Evolutionary conservation across 2,329 filamentous ascomycete species (phyloP), one percentile per base, ranked within the genome.

Genomic region (Conoideocrella luteorostrata): DNA sequence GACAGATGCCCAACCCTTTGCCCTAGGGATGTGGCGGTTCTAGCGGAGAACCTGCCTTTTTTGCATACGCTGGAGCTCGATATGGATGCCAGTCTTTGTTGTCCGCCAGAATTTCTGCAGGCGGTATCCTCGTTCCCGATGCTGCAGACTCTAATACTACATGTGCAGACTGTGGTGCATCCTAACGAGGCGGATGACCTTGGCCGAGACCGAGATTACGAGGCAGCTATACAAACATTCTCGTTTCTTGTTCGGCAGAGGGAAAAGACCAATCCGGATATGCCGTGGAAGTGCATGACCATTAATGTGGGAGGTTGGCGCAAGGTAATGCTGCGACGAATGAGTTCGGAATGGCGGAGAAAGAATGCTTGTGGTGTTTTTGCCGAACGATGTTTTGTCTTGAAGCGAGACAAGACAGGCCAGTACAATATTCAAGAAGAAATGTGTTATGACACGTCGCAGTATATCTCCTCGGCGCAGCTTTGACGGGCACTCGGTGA

Each of bases 271-370:
- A 37, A 44, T 2, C 40, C 46, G 7, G 41, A 43, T 5, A 38
- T 51, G 2, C 52, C 58, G 2, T 74, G 67, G 68, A 62, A 55
- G 39, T 55, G 54, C 23, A 61, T 74, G 41, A 66, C 62, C n/a
- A 57, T 74, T 45, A 73, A 71, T 24, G 64, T 74, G 2, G 71
- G 71, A 5, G 71, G 69, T 7, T 74, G 71, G 71, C 62, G 62
- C 35, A 63, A 59, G 10, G 59, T 67, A 33, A 67, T 71, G 67
- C 61, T 71, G 7, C 61, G 71, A 15, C 59, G 71, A 17, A 52
- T 70, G 35, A 58, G 67, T 39, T 56, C 58, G 33, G 56, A 58
- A 9, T 74, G 71, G 71, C 60, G 60, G 46, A 50, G 55, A 34
- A 58, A 59, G 33, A 70, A 73, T 30, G 54, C 58, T 33, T 54